Base-by-base conservation (phyloP, 1,139 yeast genomes). In the Pichiaceae sp. region DNA sequence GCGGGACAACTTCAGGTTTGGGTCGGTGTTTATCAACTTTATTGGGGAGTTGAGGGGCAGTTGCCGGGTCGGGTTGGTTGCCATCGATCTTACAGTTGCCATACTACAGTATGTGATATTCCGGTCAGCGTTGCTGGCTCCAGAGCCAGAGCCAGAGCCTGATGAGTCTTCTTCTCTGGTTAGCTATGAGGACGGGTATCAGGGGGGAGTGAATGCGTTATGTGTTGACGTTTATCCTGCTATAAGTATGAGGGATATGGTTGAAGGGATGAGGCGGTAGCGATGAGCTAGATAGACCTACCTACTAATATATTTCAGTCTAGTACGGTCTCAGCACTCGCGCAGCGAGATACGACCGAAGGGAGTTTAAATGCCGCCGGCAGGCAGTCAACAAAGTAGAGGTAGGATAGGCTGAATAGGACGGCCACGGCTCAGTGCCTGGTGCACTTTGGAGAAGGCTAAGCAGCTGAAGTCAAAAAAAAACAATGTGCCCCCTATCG, bases 11-110 rank as follows among this genome's bases (percentile, higher is more conserved):
- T 49, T 42, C 31, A 30, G 26, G 4, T 42, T 41, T 34, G 37
- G 37, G 11, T 38, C 47, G 3, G 34, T 45, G 9, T 43, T 52
- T 29, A 42, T 53, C 32, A 44, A 48, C 30, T 36, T 53, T 18
- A 40, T 53, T 12, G 57, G 57, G 4, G 52, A 52, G 32, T 28
- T 43, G 33, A 40, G 38, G 23, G 29, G 38, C 3, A 20, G 34
- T 3, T 33, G 30, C 17, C 32, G 17, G 18, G 3, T 30, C 4
- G 46, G 38, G 3, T 23, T 51, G 4, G 16, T 48, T 2, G 7
- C 29, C 2, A 28, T 50, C n/a, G 57, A 52, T 34, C 12, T 41
- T 12, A 12, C 39, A 4, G 37, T 50, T 2, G 18, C 41, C 4
- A 12, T 44, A 3, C 41, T 48, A 16, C 56, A 52, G 30, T 32